phyloP scores from a whole-genome alignment of 2,329 filamentous ascomycete genomes.

The Fusarium xyrophilum region DNA sequence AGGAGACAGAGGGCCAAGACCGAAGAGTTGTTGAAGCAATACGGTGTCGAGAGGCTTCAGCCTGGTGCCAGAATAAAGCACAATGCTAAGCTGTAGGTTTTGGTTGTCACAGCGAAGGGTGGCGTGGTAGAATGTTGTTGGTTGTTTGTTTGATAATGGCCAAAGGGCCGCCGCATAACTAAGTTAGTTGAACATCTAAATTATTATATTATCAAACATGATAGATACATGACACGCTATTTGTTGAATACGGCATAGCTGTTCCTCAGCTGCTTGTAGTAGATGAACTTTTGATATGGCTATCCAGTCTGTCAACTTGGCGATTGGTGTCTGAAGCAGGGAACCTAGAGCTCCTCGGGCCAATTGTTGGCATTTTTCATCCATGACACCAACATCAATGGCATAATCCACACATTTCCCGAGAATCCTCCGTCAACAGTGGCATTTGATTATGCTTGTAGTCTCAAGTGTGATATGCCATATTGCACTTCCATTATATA shows the following conservation, averaged over 20 bases:
- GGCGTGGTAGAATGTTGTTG: not conserved
- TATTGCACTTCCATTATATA: not conserved
- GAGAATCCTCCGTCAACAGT: not conserved
- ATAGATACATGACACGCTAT: not conserved
- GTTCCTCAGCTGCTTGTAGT: not conserved
- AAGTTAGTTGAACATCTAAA: not conserved
- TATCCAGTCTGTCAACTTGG: not conserved
- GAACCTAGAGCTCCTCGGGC: not conserved
- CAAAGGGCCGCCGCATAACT: not conserved
- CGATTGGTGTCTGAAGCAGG: not conserved
- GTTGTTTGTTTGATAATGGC: slow-evolving; percentile 1
- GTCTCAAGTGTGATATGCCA: not conserved
- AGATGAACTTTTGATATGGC: too few species aligned
- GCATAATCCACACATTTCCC: not conserved
- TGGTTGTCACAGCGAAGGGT: slow-evolving; percentile 22
- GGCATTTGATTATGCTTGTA: not conserved
- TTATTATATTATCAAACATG: not conserved
- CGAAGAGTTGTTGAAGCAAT: slow-evolving; percentile 69
- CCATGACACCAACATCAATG: not conserved
- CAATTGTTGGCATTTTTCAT: not conserved
- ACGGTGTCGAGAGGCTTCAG: slow-evolving; percentile 55
- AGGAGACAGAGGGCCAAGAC: slow-evolving; percentile 69
- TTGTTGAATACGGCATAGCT: not conserved
- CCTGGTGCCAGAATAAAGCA: slow-evolving; percentile 60
- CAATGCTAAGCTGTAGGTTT: slow-evolving; percentile 53